Evolutionary conservation across 192 early-diverging fungal species (phyloP), one percentile per base, ranked within the genome.

Genomic region (Coemansia sp.): DNA sequence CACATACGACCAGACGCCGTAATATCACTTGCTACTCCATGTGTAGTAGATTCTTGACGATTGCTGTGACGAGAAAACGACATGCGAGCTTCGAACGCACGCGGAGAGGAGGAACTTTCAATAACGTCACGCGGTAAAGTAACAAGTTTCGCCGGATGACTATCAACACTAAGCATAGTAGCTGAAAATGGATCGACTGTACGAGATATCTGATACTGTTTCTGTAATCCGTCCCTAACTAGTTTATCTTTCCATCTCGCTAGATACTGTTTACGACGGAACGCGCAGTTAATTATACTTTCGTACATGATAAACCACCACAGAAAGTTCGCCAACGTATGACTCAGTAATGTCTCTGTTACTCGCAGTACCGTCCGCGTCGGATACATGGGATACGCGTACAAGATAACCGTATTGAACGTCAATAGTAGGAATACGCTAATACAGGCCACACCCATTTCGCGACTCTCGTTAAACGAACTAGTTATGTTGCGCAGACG

Each of bases 241-340:
- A 82, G 52, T 70, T 76, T 82, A 22, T 74, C 64, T 50, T 82
- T 82, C 79, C 79, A 84, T 47, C 61, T 62, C 11, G 41, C 60
- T 55, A 84, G 45, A 18, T 77, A 80, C 60, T 47, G 38, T 11
- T 68, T 32, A 9, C 83, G 67, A 5, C 72, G 68, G 32, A 75
- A 52, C 2, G 78, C 71, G 61, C 77, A 80, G 35, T 72, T 76
- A 44, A 71, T 75, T 38, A 84, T 72, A 49, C 78, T 62, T 29
- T 41, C 59, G 67, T 65, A 80, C 83, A 84, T 84, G 49, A 84
- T 84, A 37, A 73, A 84, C 83, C 83, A 84, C 74, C 78, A 80
- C 5, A 84, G 58, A 27, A 80, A 73, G 38, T 80, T 80, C 40
- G 71, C 60, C n/a, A 80, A 55, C 3, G 70, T 12, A 30, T 80